Evolutionary conservation across 202 grass and related monocot species (phyloP).

Genomic region (Hordeum pubiflorum): DNA sequence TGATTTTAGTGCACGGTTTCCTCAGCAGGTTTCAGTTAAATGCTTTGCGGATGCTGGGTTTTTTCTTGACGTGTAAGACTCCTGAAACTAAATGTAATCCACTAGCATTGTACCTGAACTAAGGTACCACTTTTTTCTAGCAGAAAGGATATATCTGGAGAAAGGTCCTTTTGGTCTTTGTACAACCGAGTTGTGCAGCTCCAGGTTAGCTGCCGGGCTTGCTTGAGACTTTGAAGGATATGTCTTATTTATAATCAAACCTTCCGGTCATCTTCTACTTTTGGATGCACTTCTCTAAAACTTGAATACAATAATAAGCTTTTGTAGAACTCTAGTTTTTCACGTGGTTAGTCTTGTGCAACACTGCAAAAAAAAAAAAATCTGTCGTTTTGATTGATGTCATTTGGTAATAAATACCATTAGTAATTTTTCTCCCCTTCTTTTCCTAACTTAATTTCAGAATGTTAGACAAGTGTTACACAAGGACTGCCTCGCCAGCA

Average conservation of each 20-base stretch:
- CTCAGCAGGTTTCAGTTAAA: constrained; percentile 41
- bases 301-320: not conserved
- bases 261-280: not conserved
- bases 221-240: not conserved
- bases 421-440: not conserved
- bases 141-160: constrained; percentile 45
- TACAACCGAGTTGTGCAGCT: constrained; percentile 32
- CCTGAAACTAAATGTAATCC: not conserved
- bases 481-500: constrained; percentile 26
- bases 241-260: not conserved
- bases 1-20: constrained; percentile 36
- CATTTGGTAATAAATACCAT: not conserved
- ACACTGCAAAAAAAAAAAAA: no score
- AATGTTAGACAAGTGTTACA: constrained; percentile 35
- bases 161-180: constrained; percentile 22
- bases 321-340: not conserved
- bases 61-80: constrained; percentile 61
- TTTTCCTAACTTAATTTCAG: constrained; percentile 12
- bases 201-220: constrained; percentile 32
- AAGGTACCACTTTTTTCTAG: constrained; percentile 1
- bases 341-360: not conserved
- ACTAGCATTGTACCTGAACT: not conserved
- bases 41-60: constrained; percentile 68
- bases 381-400: not conserved
- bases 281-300: not conserved